Conservation (phyloP, 2,329 filamentous ascomycete genomes). For the Cladophialophora bantiana region DNA sequence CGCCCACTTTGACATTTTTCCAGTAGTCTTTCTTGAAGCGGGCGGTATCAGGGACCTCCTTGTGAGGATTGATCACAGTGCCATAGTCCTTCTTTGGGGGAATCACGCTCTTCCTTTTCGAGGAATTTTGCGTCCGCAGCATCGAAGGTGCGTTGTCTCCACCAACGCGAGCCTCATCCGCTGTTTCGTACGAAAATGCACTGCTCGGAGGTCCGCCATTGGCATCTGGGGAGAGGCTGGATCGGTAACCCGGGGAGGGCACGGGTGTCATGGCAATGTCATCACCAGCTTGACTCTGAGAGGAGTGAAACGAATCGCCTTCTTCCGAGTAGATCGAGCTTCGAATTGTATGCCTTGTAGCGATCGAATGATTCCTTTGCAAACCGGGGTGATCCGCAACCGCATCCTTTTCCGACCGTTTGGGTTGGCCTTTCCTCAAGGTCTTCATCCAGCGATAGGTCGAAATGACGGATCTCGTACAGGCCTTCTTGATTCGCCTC, state of each 20-base stretch:
- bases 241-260: constrained; percentile 64
- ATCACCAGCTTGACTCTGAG: constrained; percentile 57
- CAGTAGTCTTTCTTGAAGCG: constrained; percentile 91
- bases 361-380: constrained; percentile 69
- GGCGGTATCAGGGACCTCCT: constrained; percentile 71
- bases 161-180: constrained; percentile 30
- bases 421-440: constrained; percentile 52
- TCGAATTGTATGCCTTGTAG: constrained; percentile 65
- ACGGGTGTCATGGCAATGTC: constrained; percentile 97
- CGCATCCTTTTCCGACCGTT: constrained; percentile 58
- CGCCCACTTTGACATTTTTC: constrained; percentile 94
- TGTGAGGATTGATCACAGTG: constrained; percentile 75
- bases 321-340: constrained; percentile 62
- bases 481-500: constrained; percentile 91
- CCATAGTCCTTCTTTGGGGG: constrained; percentile 64
- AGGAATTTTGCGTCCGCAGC: constrained; percentile 26
- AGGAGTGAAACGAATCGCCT: constrained; percentile 60
- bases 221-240: constrained; percentile 29
- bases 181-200: constrained; percentile 41
- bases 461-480: constrained; percentile 66
- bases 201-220: constrained; percentile 40
- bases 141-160: constrained; percentile 34
- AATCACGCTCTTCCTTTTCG: constrained; percentile 34
- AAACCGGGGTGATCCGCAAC: constrained; percentile 55
- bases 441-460: constrained; percentile 58